phyloP scores from a whole-genome alignment of 169 alveolate genomes.

The Cryptosporidium baileyi region DNA sequence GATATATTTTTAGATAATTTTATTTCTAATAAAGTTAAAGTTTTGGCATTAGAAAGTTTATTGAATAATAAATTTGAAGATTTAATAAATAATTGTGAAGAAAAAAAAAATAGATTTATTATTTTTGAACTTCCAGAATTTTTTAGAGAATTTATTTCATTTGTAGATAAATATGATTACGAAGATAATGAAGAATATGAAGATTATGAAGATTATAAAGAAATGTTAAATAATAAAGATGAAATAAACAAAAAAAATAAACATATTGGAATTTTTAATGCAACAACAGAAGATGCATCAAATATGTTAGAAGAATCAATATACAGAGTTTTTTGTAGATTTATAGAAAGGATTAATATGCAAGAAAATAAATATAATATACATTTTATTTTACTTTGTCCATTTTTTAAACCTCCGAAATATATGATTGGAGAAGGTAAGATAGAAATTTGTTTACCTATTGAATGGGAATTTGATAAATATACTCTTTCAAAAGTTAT shows the following conservation, averaged over 20 bases:
- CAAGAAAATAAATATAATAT: not conserved
- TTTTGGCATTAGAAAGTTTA: slow-evolving; percentile 1
- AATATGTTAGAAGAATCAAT: slow-evolving; percentile 16
- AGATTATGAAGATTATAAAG: not conserved
- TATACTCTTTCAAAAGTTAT: not conserved
- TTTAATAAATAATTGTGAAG: not conserved
- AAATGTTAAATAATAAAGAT: not conserved
- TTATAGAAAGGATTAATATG: slow-evolving; percentile 42
- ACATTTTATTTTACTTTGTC: slow-evolving; percentile 39
- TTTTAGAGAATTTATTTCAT: not conserved
- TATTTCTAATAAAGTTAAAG: not conserved
- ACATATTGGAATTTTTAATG: slow-evolving; percentile 15
- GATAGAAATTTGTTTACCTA: slow-evolving; percentile 23
- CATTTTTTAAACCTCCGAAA: slow-evolving; percentile 42
- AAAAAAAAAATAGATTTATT: not conserved
- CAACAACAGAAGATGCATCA: slow-evolving; percentile 13
- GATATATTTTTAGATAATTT: not conserved
- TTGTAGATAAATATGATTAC: not conserved
- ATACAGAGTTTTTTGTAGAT: slow-evolving; percentile 23
- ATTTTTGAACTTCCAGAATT: slow-evolving; percentile 10
- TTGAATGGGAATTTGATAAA: slow-evolving; percentile 35
- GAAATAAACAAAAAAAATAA: not conserved
- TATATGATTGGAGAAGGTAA: slow-evolving; percentile 15
- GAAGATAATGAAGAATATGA: not conserved
- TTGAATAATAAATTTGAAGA: not conserved